phyloP scores from a whole-genome alignment of 345 rosid genomes.

The Atalantia buxifolia region DNA sequence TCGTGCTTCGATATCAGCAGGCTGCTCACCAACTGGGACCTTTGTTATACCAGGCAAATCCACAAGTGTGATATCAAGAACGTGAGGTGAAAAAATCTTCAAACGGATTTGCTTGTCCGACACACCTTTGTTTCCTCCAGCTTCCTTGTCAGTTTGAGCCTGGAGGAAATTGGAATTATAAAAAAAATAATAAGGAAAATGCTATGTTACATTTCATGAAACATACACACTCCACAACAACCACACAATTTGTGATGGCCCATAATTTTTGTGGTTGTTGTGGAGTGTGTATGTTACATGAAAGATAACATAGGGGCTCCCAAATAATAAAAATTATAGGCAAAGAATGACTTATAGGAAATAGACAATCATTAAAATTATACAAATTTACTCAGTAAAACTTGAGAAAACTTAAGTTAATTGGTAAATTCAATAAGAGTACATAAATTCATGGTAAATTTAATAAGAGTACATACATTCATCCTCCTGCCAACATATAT shows the following conservation, averaged over 20 bases:
- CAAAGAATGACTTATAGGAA: neutral
- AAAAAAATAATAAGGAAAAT: too few species aligned
- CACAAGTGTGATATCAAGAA: conserved; percentile 88
- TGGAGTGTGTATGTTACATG: too few species aligned
- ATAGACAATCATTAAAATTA: neutral
- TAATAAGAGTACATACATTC: neutral
- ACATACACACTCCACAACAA: too few species aligned
- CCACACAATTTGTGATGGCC: too few species aligned
- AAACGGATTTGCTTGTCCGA: conserved; percentile 85
- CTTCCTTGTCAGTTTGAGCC: conserved; percentile 86
- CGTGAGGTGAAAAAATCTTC: conserved; percentile 90
- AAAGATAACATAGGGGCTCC: too few species aligned
- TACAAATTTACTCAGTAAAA: neutral
- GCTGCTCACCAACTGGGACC: conserved; percentile 98
- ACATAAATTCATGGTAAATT: too few species aligned
- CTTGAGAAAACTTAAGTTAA: too few species aligned
- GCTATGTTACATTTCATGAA: too few species aligned
- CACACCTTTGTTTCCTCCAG: conserved; percentile 91
- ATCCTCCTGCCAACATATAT: neutral
- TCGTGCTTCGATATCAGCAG: conserved; percentile 87
- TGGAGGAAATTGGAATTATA: conserved; percentile 18
- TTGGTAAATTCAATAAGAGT: too few species aligned
- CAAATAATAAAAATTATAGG: neutral
- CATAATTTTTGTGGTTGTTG: too few species aligned
- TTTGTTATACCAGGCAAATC: conserved; percentile 97